Evolutionary conservation across 2,329 filamentous ascomycete genomes (phyloP).

Genomic region (Colletotrichum melonis): DNA sequence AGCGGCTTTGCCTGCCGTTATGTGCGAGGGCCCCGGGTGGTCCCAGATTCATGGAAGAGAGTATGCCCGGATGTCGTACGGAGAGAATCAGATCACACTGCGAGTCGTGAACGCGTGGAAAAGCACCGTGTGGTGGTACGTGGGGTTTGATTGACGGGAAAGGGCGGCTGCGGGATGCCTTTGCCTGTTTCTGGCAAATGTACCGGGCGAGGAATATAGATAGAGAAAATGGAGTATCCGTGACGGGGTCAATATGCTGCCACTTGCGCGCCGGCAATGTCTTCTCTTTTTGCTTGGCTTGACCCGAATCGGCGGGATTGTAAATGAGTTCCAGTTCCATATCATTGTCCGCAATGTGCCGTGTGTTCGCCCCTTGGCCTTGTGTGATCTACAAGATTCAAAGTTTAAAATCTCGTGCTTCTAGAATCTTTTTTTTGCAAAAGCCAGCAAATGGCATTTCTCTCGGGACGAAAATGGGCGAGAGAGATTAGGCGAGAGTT

Average conservation of each 20-base stretch:
- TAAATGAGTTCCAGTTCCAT: background rate
- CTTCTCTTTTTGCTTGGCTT: background rate
- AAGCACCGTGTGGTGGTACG: background rate
- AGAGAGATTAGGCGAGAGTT: background rate
- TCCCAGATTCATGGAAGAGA: background rate
- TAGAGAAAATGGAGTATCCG: background rate
- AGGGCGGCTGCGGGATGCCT: background rate
- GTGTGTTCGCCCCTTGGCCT: background rate
- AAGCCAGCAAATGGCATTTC: background rate
- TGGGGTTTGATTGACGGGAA: background rate
- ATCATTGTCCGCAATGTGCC: background rate
- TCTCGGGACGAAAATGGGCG: slow-evolving; percentile 1
- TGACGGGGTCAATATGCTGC: background rate
- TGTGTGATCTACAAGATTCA: slow-evolving; percentile 16
- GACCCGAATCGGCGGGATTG: slow-evolving; percentile 9
- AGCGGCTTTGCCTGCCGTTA: slow-evolving; percentile 10
- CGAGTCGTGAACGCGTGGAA: slow-evolving; percentile 9
- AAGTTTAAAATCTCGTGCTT: slow-evolving; percentile 18
- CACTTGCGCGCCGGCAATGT: background rate
- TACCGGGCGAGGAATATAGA: background rate
- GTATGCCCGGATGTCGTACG: background rate
- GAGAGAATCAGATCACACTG: background rate
- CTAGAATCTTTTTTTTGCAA: slow-evolving; percentile 10
- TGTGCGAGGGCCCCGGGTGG: background rate
- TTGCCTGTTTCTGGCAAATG: background rate